These are phyloP conservation scores for Marasmius tenuissimus DNA, from an alignment of 1,284 basidiomycete species.

Conservation along the genomic window DNA sequence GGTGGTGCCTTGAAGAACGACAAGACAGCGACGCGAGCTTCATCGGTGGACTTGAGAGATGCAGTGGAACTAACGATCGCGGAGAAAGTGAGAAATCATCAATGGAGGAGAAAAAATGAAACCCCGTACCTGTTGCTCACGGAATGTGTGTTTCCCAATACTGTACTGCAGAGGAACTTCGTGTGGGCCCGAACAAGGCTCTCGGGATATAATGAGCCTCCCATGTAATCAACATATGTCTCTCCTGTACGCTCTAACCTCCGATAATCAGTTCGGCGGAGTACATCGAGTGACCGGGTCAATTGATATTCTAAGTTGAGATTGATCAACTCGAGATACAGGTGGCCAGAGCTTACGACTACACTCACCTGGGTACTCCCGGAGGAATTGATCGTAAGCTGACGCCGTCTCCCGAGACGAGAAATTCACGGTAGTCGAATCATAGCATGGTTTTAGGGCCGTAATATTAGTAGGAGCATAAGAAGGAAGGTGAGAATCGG, in stretches of 20 bases:
- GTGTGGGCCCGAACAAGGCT: conserved; percentile 68
- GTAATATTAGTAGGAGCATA: no score
- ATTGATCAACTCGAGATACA: background rate
- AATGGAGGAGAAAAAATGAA: conserved; percentile 20
- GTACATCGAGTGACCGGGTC: conserved; percentile 68
- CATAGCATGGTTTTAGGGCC: no score
- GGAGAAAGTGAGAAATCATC: conserved; percentile 6
- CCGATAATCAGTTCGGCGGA: conserved; percentile 66
- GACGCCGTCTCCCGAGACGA: conserved; percentile 1
- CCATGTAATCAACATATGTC: conserved; percentile 84
- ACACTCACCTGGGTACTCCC: conserved; percentile 25
- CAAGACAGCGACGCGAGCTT: conserved; percentile 71
- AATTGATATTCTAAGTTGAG: conserved; percentile 48
- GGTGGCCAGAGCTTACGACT: background rate
- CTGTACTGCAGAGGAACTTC: conserved; percentile 60
- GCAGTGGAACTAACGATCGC: conserved; percentile 61
- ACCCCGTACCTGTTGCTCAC: conserved; percentile 66
- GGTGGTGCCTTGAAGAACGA: conserved; percentile 71
- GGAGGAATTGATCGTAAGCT: conserved; percentile 34
- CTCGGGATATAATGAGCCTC: conserved; percentile 76
- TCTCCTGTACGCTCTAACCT: conserved; percentile 62
- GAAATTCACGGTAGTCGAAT: no score
- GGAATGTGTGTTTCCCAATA: conserved; percentile 83
- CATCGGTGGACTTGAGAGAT: conserved; percentile 63
- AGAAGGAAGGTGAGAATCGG: no score